phyloP scores from a whole-genome alignment of 805 yeast species.

The Yarrowia alimentaria region DNA sequence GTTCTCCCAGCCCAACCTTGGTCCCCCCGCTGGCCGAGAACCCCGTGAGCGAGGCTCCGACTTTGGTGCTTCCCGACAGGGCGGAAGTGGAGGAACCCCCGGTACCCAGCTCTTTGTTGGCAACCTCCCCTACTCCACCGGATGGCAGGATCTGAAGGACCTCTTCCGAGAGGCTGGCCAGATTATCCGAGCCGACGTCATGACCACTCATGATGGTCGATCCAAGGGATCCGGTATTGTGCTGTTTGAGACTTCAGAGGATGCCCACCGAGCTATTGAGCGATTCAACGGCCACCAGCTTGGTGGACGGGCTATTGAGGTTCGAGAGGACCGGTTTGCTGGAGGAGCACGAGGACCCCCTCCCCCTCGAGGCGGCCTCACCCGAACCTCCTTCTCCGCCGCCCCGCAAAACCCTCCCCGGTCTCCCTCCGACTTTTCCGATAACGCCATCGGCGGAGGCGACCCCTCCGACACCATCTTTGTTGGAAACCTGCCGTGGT shows the following conservation, averaged over 20 bases:
- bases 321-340: slow-evolving; percentile 64
- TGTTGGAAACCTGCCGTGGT: slow-evolving; percentile 80
- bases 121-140: slow-evolving; percentile 76
- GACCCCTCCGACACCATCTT: slow-evolving; percentile 59
- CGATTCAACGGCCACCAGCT: slow-evolving; percentile 65
- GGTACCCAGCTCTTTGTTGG: slow-evolving; percentile 65
- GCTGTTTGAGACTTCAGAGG: slow-evolving; percentile 60
- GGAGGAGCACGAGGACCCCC: slow-evolving; percentile 29
- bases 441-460: slow-evolving; percentile 62
- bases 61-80: slow-evolving; percentile 19
- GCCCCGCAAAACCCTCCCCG: slow-evolving; percentile 29
- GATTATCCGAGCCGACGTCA: slow-evolving; percentile 80
- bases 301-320: slow-evolving; percentile 76
- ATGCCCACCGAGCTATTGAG: slow-evolving; percentile 68
- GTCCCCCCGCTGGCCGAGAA: slow-evolving; percentile 29
- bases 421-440: slow-evolving; percentile 53
- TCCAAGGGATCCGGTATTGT: slow-evolving; percentile 88
- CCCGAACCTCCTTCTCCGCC: slow-evolving; percentile 11
- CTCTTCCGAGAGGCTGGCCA: slow-evolving; percentile 74
- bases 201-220: slow-evolving; percentile 62
- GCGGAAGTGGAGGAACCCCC: slow-evolving; percentile 39
- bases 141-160: slow-evolving; percentile 85
- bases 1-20: slow-evolving; percentile 30
- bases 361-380: slow-evolving; percentile 29
- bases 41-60: slow-evolving; percentile 13